phyloP scores from a whole-genome alignment of 108 stramenopile species.

The Mediolabrus comicus region DNA sequence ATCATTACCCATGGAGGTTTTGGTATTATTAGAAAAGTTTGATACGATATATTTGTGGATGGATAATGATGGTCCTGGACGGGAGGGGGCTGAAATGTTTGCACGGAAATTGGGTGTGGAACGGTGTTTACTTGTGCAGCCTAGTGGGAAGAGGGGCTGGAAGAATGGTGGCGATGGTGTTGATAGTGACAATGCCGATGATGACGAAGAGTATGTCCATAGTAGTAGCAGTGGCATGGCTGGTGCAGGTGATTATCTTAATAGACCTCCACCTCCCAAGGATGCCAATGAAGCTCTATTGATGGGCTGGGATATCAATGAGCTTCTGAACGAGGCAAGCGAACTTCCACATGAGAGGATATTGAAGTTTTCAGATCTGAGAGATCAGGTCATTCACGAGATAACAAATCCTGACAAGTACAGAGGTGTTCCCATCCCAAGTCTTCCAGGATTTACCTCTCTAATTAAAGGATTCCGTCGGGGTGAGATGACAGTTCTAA shows the following conservation, averaged over 20 bases:
- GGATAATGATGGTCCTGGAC: constrained; percentile 92
- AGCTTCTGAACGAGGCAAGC: constrained; percentile 57
- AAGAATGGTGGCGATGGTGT: neutral
- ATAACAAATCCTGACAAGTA: constrained; percentile 78
- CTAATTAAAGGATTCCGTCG: constrained; percentile 90
- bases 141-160: constrained; percentile 36
- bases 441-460: constrained; percentile 82
- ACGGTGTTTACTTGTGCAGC: constrained; percentile 72
- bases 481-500: constrained; percentile 97
- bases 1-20: constrained; percentile 82
- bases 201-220: neutral
- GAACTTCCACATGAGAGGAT: constrained; percentile 76
- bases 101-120: constrained; percentile 86
- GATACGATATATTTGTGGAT: constrained; percentile 94
- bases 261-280: constrained; percentile 66
- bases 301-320: constrained; percentile 65
- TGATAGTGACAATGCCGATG: neutral
- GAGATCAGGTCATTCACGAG: constrained; percentile 80
- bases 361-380: constrained; percentile 73
- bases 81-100: constrained; percentile 88
- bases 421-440: constrained; percentile 58
- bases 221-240: too few species aligned
- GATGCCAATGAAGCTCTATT: constrained; percentile 98
- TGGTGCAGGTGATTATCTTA: neutral
- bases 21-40: constrained; percentile 92